These are phyloP conservation scores for Lactarius sanguifluus DNA, from an alignment of 768 basidiomycete genomes.

Conservation along the genomic window DNA sequence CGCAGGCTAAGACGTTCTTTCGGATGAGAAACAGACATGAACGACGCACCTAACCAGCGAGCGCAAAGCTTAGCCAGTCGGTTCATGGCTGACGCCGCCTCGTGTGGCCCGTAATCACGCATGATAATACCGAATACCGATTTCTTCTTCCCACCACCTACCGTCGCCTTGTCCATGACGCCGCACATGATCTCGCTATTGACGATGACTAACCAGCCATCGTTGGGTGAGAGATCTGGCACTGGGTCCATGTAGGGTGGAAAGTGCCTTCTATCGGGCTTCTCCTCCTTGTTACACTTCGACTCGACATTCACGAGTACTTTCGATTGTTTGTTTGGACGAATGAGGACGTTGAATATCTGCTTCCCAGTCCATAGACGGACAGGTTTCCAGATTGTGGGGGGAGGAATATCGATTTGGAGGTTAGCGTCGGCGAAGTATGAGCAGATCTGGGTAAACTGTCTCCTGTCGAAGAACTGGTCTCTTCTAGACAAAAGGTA, in stretches of 20 bases:
- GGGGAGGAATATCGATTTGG: conserved; percentile 94
- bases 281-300: conserved; percentile 89
- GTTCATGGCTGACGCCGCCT: conserved; percentile 95
- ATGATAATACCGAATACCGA: conserved; percentile 98
- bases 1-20: conserved; percentile 23
- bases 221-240: conserved; percentile 90
- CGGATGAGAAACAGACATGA: conserved; percentile 14
- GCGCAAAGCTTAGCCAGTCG: conserved; percentile 94
- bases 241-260: conserved; percentile 60
- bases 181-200: conserved; percentile 99
- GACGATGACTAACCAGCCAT: conserved; percentile 95
- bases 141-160: conserved; percentile 98
- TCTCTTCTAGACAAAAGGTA: conserved; percentile 93
- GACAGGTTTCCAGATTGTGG: conserved; percentile 89
- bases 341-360: conserved; percentile 96
- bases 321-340: conserved; percentile 79
- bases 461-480: conserved; percentile 87
- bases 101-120: conserved; percentile 93
- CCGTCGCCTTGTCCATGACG: conserved; percentile 97
- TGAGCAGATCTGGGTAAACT: conserved; percentile 95
- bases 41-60: conserved; percentile 74
- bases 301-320: conserved; percentile 94
- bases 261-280: conserved; percentile 62
- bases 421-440: conserved; percentile 90
- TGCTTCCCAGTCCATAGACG: conserved; percentile 98